phyloP scores from a whole-genome alignment of 106 monocot genomes.

The Dendrobium catenatum region DNA sequence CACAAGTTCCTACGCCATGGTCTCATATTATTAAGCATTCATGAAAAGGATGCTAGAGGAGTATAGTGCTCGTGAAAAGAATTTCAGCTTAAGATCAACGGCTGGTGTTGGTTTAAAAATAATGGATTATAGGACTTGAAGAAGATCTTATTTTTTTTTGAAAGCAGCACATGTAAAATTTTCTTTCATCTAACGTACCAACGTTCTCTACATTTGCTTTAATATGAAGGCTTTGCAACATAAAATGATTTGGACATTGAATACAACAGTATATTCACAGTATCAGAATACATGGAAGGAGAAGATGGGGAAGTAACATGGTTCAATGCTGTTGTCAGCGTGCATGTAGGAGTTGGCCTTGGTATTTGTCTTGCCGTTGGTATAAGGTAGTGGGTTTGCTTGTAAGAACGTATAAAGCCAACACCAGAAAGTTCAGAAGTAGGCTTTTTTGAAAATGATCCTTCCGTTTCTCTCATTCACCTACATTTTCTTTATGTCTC shows the following conservation, averaged over 20 bases:
- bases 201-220: conserved; percentile 8
- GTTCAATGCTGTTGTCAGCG: conserved; percentile 59
- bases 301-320: conserved; percentile 54
- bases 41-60: no score
- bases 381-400: conserved; percentile 34
- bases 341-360: conserved; percentile 41
- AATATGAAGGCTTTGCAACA: conserved; percentile 13
- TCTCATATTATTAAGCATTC: no score
- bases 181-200: no score
- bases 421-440: conserved; percentile 25
- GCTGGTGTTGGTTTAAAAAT: no score
- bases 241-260: conserved; percentile 17
- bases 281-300: conserved; percentile 30
- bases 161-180: no score
- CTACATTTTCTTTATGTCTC: not conserved
- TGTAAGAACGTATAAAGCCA: conserved; percentile 22
- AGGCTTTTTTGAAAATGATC: conserved; percentile 14
- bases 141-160: no score
- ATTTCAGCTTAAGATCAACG: no score
- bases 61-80: no score
- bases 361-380: conserved; percentile 39
- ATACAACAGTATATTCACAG: conserved; percentile 25
- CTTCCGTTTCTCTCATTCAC: not conserved
- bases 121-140: no score
- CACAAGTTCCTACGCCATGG: no score